Base-by-base conservation (phyloP, 2,329 filamentous ascomycete genomes). In the Bipolaris oryzae region DNA sequence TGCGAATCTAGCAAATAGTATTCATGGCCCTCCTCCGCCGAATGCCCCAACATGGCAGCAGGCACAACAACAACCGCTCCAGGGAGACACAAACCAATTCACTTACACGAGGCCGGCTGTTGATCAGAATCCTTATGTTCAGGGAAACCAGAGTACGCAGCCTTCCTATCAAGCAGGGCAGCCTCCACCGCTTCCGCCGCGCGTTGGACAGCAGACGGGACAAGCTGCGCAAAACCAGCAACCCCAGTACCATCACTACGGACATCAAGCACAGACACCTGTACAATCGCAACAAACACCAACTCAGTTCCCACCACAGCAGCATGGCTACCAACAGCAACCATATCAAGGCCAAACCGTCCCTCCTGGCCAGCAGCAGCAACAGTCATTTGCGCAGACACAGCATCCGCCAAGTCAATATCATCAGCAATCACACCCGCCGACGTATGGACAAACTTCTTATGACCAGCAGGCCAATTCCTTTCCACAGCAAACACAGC, bases 11-110 rank as follows among this genome's bases (percentile, higher is more conserved):
- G 63, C 71, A 58, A 69, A 73, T 5, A 72, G 73, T 18, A 69
- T 72, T 7, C 75, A 76, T 49, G 64, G 72, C 2, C 72, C 74
- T 61, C 73, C 74, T 5, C 72, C 74, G 9, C 73, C 74, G 31
- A 73, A 74, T 58, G 61, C 74, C 34, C 70, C 73, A 25, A 71
- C 71, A 35, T 76, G 74, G 75, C 69, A 74, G 41, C 74, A 76
- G 42, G 64, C 68, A n/a, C 68, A 73, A 35, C 72, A 75, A 61
- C 70, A 72, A 10, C 69, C 72, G 9, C 55, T 70, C n/a, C 72
- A 74, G 37, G 63, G 67, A 13, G 67, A 61, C 7, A 51, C 43
- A n/a, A 71, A 70, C 58, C 74, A 69, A 50, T 75, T 70, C 54
- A 72, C 53, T 31, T 74, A 75, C 38, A 68, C 70, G 5, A 72